Evolutionary conservation across 2,329 filamentous ascomycete species (phyloP).

Genomic region (Ceratocystis lukuohia): DNA sequence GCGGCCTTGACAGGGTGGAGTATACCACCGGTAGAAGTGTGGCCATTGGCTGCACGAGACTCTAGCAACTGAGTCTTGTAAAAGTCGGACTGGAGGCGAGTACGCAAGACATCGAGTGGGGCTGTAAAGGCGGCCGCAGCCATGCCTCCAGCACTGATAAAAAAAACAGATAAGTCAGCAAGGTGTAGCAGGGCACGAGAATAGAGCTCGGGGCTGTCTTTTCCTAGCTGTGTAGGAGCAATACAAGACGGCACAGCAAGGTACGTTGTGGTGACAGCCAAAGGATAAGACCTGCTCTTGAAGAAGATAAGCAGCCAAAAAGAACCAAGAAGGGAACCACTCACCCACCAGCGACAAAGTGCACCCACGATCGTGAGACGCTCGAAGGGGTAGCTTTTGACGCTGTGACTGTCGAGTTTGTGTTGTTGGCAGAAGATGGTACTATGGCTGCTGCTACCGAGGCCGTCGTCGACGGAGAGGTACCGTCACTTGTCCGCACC

Average conservation of each 20-base stretch:
- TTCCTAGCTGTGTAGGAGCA: background rate
- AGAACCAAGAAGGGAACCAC: constrained; percentile 24
- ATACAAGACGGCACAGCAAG: no score
- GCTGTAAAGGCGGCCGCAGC: constrained; percentile 84
- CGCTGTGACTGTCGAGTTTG: background rate
- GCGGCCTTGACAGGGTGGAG: constrained; percentile 54
- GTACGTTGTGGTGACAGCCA: background rate
- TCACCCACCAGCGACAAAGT: constrained; percentile 83
- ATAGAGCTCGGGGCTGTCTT: background rate
- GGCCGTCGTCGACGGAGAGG: constrained; percentile 22
- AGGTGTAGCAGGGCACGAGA: background rate
- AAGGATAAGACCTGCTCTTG: background rate
- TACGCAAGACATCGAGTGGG: constrained; percentile 87
- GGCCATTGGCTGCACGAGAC: constrained; percentile 46
- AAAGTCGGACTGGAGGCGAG: constrained; percentile 83
- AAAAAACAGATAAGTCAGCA: constrained; percentile 14
- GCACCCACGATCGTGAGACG: constrained; percentile 71
- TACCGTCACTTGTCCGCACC: background rate
- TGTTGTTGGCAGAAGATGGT: background rate
- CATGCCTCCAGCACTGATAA: constrained; percentile 66
- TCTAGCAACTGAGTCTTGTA: constrained; percentile 68
- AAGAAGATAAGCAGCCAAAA: background rate
- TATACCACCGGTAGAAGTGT: constrained; percentile 23
- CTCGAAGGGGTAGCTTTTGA: constrained; percentile 25
- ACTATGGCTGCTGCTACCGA: constrained; percentile 33